A percentile compares a stretch with the other conserved stretches of the same genome.
phyloP scores from a whole-genome alignment of 371 early-diverging fungal genomes.

The Mortierella sp. region DNA sequence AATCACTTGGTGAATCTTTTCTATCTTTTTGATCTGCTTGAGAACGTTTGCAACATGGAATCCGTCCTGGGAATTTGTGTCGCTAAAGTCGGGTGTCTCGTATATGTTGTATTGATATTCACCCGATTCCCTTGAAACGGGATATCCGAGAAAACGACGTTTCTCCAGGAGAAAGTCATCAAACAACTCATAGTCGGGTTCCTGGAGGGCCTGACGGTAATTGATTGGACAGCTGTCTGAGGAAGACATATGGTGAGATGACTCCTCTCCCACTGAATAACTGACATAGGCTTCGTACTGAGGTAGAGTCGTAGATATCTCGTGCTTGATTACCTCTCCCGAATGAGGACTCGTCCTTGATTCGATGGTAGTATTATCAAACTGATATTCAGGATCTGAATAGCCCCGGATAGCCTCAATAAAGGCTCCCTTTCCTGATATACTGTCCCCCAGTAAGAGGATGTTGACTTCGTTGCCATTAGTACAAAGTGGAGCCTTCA shows the following conservation, averaged over 20 bases:
- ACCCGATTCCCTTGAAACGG: background rate
- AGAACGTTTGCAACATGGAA: conserved; percentile 10
- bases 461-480: no score
- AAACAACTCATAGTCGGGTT: no score
- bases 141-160: no score
- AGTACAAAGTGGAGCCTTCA: no score
- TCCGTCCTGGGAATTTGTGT: conserved; percentile 11
- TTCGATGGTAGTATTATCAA: background rate
- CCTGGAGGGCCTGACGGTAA: no score
- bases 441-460: conserved; percentile 9
- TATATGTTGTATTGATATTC: conserved; percentile 5
- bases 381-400: conserved; percentile 3
- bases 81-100: conserved; percentile 24
- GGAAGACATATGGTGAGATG: no score
- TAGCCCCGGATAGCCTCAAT: conserved; percentile 7
- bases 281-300: no score
- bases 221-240: no score
- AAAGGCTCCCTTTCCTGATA: conserved; percentile 10
- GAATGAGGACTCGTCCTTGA: background rate
- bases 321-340: no score
- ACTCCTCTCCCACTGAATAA: no score
- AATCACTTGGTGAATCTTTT: conserved; percentile 10
- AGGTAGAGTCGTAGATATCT: no score
- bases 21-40: background rate
- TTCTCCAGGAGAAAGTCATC: no score